A percentile compares a stretch with the other conserved stretches of the same genome.
Conservation (phyloP, 371 early-diverging fungal species). For the Umbelopsis sp. region DNA sequence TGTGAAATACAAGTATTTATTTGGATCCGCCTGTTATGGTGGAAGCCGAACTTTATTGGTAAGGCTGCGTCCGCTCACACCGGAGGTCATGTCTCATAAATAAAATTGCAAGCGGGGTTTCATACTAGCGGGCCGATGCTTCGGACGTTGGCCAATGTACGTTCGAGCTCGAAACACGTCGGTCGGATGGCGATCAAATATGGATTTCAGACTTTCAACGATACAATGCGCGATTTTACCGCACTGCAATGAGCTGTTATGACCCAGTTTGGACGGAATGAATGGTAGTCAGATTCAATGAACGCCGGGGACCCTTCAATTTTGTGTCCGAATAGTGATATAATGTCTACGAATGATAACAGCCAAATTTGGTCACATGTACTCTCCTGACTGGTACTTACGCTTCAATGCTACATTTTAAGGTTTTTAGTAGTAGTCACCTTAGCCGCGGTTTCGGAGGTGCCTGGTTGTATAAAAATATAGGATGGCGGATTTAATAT, state of each 20-base stretch:
- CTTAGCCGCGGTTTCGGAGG: constrained; percentile 4
- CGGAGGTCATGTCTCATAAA: neutral
- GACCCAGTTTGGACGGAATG: neutral
- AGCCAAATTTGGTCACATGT: constrained; percentile 6
- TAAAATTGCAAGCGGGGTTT: neutral
- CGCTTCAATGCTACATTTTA: neutral
- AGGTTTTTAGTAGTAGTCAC: neutral
- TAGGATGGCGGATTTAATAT: neutral
- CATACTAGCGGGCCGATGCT: neutral
- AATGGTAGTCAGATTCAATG: neutral
- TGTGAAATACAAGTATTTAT: neutral
- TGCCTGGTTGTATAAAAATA: constrained; percentile 11
- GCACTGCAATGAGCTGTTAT: neutral
- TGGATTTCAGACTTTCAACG: neutral
- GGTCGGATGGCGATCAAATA: neutral
- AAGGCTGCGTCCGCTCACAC: neutral
- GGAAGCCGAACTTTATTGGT: neutral
- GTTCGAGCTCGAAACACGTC: neutral
- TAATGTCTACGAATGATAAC: constrained; percentile 7
- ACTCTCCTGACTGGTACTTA: neutral
- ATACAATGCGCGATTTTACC: no score
- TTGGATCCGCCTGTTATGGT: neutral
- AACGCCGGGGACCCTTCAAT: neutral
- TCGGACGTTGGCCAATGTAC: neutral
- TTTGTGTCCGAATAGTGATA: neutral